Conservation (phyloP, 2,329 filamentous ascomycete genomes). For the Trichoderma asperellum region DNA sequence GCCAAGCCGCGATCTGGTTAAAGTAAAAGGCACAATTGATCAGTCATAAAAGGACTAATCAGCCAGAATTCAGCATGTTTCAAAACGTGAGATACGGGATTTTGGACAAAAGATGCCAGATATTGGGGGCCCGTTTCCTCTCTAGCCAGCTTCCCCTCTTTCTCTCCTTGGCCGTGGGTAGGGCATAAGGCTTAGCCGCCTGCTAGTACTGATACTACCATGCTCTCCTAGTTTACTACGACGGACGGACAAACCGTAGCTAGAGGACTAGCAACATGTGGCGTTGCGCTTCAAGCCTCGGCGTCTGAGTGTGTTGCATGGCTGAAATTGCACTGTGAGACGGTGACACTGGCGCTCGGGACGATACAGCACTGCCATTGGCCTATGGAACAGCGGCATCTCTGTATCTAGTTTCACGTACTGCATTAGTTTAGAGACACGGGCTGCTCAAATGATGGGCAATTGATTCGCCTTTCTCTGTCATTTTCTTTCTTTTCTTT, state of each 20-base stretch:
- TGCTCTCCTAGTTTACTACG: background rate
- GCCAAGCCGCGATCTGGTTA: background rate
- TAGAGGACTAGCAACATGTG: background rate
- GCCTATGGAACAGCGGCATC: background rate
- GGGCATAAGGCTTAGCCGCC: background rate
- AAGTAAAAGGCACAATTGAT: no score
- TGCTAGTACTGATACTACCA: background rate
- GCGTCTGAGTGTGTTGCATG: background rate
- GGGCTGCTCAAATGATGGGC: background rate
- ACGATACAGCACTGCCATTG: conserved; percentile 2
- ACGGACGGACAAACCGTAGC: background rate
- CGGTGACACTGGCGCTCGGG: background rate
- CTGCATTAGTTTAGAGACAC: background rate
- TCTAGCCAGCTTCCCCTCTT: background rate
- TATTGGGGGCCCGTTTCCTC: background rate
- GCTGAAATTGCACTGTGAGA: background rate
- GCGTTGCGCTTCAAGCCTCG: background rate
- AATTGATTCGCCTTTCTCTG: background rate
- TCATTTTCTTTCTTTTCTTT: no score
- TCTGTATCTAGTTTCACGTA: background rate
- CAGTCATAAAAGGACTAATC: background rate
- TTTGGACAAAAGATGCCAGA: background rate
- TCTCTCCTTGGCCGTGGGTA: background rate
- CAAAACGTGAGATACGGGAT: background rate
- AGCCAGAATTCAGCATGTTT: background rate